A percentile compares a stretch with the other conserved stretches of the same genome.
phyloP scores from a whole-genome alignment of 306 rosid species.

The Vigna angularis region DNA sequence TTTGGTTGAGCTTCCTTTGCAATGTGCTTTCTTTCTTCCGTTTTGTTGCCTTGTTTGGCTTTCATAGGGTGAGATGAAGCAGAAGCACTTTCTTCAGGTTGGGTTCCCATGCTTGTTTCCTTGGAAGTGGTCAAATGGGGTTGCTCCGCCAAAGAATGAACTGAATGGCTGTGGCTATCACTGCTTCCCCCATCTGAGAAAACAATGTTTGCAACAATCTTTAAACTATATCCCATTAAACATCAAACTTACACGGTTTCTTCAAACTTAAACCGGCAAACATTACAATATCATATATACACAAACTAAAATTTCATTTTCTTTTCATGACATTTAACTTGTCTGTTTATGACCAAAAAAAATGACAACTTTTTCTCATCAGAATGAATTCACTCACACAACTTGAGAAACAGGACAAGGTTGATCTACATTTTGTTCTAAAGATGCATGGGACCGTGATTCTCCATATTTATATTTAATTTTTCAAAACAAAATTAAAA shows the following conservation, averaged over 20 bases:
- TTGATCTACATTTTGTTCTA: not conserved
- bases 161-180: constrained; percentile 59
- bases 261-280: too few relatives aligned
- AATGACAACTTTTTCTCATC: not conserved
- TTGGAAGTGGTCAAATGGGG: constrained; percentile 26
- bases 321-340: not conserved
- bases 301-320: not conserved
- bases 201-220: not conserved
- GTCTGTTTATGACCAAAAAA: not conserved
- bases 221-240: not conserved
- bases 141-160: constrained; percentile 47
- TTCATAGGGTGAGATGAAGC: constrained; percentile 43
- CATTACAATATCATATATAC: too few relatives aligned
- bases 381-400: not conserved
- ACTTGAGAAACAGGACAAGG: not conserved
- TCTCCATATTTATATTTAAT: not conserved
- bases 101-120: constrained; percentile 37
- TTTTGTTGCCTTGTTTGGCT: constrained; percentile 19
- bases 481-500: not conserved
- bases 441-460: not conserved
- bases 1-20: constrained; percentile 33
- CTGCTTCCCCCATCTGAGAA: constrained; percentile 63
- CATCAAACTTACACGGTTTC: not conserved
- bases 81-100: constrained; percentile 47
- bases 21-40: not conserved